Conservation (phyloP, 2,329 filamentous ascomycete species). For the Verticillium klebahnii region DNA sequence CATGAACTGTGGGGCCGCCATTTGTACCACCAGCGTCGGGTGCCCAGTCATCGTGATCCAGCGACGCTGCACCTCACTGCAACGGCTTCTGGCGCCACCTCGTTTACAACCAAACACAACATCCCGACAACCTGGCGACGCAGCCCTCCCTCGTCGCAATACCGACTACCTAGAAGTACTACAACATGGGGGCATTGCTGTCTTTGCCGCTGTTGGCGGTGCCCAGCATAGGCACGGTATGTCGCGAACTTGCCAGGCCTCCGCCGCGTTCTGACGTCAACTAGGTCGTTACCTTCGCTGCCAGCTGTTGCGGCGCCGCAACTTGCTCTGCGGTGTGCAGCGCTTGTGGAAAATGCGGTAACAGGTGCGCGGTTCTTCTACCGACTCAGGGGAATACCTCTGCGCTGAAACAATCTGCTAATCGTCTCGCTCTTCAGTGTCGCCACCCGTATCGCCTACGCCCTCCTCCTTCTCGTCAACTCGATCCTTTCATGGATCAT, state of each 20-base stretch:
- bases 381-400: neutral
- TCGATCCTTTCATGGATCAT: slow-evolving; percentile 98
- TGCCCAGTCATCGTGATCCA: neutral
- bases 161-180: neutral
- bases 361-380: slow-evolving; percentile 59
- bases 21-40: neutral
- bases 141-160: neutral
- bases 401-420: neutral
- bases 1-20: neutral
- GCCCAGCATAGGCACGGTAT: slow-evolving; percentile 80
- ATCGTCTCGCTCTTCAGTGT: slow-evolving; percentile 52
- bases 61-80: neutral
- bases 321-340: slow-evolving; percentile 95
- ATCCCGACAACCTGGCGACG: neutral
- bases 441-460: slow-evolving; percentile 94
- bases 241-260: slow-evolving; percentile 28
- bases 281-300: slow-evolving; percentile 71
- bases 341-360: slow-evolving; percentile 93
- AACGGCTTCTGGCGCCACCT: neutral
- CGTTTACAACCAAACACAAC: neutral
- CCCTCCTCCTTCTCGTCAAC: slow-evolving; percentile 90
- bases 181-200: slow-evolving; percentile 79
- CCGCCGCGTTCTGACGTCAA: slow-evolving; percentile 9
- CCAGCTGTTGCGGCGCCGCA: slow-evolving; percentile 93
- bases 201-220: slow-evolving; percentile 86